Evolutionary conservation across 306 rosid genomes (phyloP).

Genomic region (Arachis hypogaea): DNA sequence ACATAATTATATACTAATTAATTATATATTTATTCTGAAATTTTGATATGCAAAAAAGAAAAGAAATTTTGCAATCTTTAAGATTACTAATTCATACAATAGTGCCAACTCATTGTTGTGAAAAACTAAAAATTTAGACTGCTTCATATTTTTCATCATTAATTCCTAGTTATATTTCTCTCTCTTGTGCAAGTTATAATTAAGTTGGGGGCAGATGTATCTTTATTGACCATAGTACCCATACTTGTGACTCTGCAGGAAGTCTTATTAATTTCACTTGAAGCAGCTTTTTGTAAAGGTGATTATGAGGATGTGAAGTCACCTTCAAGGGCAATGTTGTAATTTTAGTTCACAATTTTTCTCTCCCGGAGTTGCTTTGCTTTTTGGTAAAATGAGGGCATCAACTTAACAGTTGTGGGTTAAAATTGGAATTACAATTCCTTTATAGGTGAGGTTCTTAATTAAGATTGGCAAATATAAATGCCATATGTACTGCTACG

Average conservation of each 20-base stretch:
- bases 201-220: slow-evolving; percentile 3
- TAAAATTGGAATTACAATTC: slow-evolving; percentile 55
- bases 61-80: too few relatives aligned
- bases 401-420: slow-evolving; percentile 57
- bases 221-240: slow-evolving; percentile 59
- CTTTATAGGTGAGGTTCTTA: slow-evolving; percentile 48
- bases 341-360: slow-evolving; percentile 52
- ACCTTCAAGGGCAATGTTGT: slow-evolving; percentile 80
- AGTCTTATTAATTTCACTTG: slow-evolving; percentile 50
- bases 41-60: too few relatives aligned
- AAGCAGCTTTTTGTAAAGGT: slow-evolving; percentile 93
- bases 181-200: neutral
- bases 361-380: slow-evolving; percentile 61
- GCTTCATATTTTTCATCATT: slow-evolving; percentile 32
- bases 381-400: slow-evolving; percentile 73
- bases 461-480: slow-evolving; percentile 42
- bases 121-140: slow-evolving; percentile 14
- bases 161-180: slow-evolving; percentile 7
- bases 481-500: slow-evolving; percentile 15
- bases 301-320: slow-evolving; percentile 82
- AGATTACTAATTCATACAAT: neutral
- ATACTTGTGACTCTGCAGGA: slow-evolving; percentile 37
- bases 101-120: slow-evolving; percentile 25
- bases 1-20: too few relatives aligned
- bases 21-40: too few relatives aligned